Base-by-base conservation (phyloP, 2,329 filamentous ascomycete species). In the Paraphaeosphaeria sporulosa region DNA sequence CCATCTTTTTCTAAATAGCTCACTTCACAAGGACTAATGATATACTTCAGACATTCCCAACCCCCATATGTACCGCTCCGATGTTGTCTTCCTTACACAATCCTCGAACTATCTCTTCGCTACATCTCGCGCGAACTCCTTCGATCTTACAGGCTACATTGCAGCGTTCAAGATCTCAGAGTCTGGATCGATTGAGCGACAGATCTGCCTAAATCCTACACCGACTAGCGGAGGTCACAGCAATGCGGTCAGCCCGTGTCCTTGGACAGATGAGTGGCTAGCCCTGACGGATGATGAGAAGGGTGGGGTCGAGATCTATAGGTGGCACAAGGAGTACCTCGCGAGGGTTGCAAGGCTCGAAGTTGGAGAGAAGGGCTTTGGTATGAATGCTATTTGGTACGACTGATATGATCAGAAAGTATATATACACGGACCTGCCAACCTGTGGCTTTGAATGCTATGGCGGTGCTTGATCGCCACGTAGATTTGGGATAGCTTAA, bases 321-420 rank as follows among this genome's bases (percentile, higher is more conserved):
- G 92, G 56, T 96, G 92, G 91, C 85, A 90, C 65, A 89, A 93
- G 60, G 92, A 95, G 82, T 92, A 90, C 68, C 79, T 96, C 55
- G 89, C 87, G 1, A 83, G 92, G 3, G 92, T 96, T 8, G 92
- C 92, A 17, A 84, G 91, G 63, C 82, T 91, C 64, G 88, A 92
- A 67, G 89, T 96, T 40, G 88, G 89, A 6, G 93, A 96, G 81
- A 91, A 91, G n/a, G 93, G 93, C 1, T 96, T 96, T 76, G 92
- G 92, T 1, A 96, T 96, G 93, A 96, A 96, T 79, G 92, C 92
- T n/a, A 93, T 96, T 64, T 96, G 93, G 93, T 95, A 95, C 77
- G 90, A 96, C 79, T 92, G 71, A 72, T 34, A 10, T 12, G 15
- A 21, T 34, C 27, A 40, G 19, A 12, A 30, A 10, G 15, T 6